Evolutionary conservation across 78 protist species (phyloP).

Genomic region (Acrasis kona): DNA sequence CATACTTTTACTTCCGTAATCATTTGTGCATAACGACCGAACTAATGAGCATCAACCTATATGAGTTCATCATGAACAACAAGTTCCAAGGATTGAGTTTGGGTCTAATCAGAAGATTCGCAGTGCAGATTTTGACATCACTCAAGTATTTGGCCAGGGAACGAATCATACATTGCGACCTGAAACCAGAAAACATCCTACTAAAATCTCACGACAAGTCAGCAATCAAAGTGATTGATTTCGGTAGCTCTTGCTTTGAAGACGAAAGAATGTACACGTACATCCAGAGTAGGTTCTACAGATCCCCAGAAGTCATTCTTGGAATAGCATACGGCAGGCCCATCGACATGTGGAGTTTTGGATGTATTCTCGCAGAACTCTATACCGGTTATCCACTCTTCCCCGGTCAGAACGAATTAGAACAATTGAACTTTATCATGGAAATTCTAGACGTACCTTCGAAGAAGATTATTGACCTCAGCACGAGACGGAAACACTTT

Average conservation of each 20-base stretch:
- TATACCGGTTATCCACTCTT: slow-evolving; percentile 86
- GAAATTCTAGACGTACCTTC: slow-evolving; percentile 84
- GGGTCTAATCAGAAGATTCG: slow-evolving; percentile 35
- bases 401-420: slow-evolving; percentile 79
- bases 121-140: slow-evolving; percentile 71
- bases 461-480: slow-evolving; percentile 11
- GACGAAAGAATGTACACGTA: slow-evolving; percentile 67
- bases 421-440: slow-evolving; percentile 65
- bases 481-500: slow-evolving; percentile 33
- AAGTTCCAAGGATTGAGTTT: slow-evolving; percentile 48
- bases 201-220: slow-evolving; percentile 53
- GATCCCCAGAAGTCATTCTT: slow-evolving; percentile 78
- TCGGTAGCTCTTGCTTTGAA: slow-evolving; percentile 84
- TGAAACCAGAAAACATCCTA: slow-evolving; percentile 95
- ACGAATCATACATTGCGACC: slow-evolving; percentile 90
- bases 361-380: slow-evolving; percentile 92
- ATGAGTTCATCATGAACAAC: slow-evolving; percentile 71
- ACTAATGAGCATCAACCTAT: slow-evolving; percentile 56
- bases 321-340: slow-evolving; percentile 67
- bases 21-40: slow-evolving; percentile 83
- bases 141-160: slow-evolving; percentile 43
- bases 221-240: slow-evolving; percentile 76
- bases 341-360: slow-evolving; percentile 98
- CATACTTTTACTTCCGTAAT: slow-evolving; percentile 55
- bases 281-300: slow-evolving; percentile 62